Conservation (phyloP, 2,329 filamentous ascomycete genomes). For the Hypocrella siamensis region DNA sequence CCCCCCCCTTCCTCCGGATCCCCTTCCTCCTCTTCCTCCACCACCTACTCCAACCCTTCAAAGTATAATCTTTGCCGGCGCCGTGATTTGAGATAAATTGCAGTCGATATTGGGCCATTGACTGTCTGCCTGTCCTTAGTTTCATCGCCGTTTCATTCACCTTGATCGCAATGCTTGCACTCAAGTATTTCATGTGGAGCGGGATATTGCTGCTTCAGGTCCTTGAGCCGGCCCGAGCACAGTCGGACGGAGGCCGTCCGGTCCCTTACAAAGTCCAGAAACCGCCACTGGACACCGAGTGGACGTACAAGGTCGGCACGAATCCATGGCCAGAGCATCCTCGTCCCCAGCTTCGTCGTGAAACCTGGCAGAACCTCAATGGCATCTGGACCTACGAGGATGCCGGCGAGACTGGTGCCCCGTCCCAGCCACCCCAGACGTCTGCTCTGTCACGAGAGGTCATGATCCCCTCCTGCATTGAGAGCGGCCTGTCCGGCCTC, state of each 20-base stretch:
- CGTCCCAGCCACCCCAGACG: constrained; percentile 5
- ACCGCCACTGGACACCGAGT: constrained; percentile 31
- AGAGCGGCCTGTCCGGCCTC: constrained; percentile 32
- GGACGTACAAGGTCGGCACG: constrained; percentile 35
- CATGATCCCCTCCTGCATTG: constrained; percentile 25
- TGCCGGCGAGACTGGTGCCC: constrained; percentile 9
- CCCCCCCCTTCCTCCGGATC: no score
- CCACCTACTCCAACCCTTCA: no score
- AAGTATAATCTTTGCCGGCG: no score
- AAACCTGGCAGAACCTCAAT: constrained; percentile 39
- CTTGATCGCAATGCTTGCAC: no score
- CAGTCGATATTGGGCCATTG: no score
- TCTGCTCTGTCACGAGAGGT: constrained; percentile 21
- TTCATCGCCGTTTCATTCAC: no score
- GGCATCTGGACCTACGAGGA: constrained; percentile 40
- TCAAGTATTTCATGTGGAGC: neutral
- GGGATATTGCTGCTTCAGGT: neutral
- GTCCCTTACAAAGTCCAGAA: constrained; percentile 19
- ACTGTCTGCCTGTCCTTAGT: no score
- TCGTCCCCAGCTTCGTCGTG: constrained; percentile 36
- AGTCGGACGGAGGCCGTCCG: constrained; percentile 1
- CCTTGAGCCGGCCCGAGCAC: neutral
- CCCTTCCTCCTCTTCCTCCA: no score
- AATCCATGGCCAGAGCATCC: constrained; percentile 43
- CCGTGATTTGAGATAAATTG: no score